Percentiles rank a stretch among this genome's conserved stretches.
phyloP scores from a whole-genome alignment of 2,329 filamentous ascomycete species.

The Mycocentrospora acerina region DNA sequence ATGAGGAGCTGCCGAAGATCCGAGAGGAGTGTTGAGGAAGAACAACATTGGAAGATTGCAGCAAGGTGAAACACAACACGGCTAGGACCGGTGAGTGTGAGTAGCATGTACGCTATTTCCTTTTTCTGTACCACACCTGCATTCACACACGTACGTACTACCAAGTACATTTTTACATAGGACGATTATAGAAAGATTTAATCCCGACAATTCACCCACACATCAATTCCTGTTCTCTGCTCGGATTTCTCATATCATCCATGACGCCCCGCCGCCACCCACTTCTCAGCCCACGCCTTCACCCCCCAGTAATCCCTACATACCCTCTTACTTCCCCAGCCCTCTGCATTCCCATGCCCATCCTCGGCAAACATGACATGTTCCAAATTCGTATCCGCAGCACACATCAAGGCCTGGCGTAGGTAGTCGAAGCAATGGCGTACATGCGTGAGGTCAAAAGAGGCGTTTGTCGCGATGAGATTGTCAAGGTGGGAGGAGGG shows the following conservation, averaged over 20 bases:
- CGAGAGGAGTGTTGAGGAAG: too few species aligned
- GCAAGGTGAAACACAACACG: too few species aligned
- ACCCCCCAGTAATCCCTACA: slow-evolving; percentile 27
- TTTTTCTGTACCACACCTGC: too few species aligned
- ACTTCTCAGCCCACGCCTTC: slow-evolving; percentile 25
- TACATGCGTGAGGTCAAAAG: slow-evolving; percentile 1
- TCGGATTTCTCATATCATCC: neutral
- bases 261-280: slow-evolving; percentile 5
- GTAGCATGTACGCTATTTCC: too few species aligned
- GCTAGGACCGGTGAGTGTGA: too few species aligned
- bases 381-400: slow-evolving; percentile 27
- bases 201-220: too few species aligned
- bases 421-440: slow-evolving; percentile 31
- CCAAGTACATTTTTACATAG: too few species aligned
- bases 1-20: too few species aligned
- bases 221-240: too few species aligned
- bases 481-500: slow-evolving; percentile 7
- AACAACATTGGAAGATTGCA: too few species aligned
- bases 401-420: slow-evolving; percentile 27
- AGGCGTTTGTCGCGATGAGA: neutral
- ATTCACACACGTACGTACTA: too few species aligned
- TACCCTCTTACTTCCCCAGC: slow-evolving; percentile 23
- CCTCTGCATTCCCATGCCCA: slow-evolving; percentile 1
- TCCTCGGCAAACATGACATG: slow-evolving; percentile 1
- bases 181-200: too few species aligned